Evolutionary conservation across 2,329 filamentous ascomycete genomes (phyloP).

Genomic region (Fusarium sp.): DNA sequence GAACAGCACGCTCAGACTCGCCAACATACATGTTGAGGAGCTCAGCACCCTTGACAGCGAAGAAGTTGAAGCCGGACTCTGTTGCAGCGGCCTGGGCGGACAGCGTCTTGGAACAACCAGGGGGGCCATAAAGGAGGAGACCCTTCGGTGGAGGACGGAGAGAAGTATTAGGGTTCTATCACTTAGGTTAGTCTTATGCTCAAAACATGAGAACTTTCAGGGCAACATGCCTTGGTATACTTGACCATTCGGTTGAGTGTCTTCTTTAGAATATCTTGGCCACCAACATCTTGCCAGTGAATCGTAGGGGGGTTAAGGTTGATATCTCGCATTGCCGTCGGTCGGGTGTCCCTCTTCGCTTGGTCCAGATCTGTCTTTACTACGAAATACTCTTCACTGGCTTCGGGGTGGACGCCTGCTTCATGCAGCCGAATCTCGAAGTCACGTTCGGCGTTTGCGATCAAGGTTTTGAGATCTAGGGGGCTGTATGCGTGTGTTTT

Average conservation of each 20-base stretch:
- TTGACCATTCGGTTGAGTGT: slow-evolving; percentile 68
- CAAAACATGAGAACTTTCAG: not conserved
- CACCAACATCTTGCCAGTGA: slow-evolving; percentile 89
- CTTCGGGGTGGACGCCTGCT: slow-evolving; percentile 26
- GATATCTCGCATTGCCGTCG: slow-evolving; percentile 90
- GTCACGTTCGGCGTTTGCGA: slow-evolving; percentile 56
- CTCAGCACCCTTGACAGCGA: slow-evolving; percentile 94
- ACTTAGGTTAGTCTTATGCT: slow-evolving; percentile 15
- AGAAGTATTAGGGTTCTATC: slow-evolving; percentile 54
- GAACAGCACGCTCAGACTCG: slow-evolving; percentile 88
- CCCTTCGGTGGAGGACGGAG: slow-evolving; percentile 79
- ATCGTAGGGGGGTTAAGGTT: slow-evolving; percentile 90
- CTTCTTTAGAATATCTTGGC: slow-evolving; percentile 82
- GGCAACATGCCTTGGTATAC: slow-evolving; percentile 52
- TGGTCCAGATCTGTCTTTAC: slow-evolving; percentile 69
- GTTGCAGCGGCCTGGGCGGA: slow-evolving; percentile 92
- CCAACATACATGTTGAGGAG: slow-evolving; percentile 97
- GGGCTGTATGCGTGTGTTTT: slow-evolving; percentile 91
- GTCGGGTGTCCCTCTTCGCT: slow-evolving; percentile 78
- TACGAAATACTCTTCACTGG: slow-evolving; percentile 50
- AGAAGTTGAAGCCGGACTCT: slow-evolving; percentile 92
- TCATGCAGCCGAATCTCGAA: slow-evolving; percentile 47
- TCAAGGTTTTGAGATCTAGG: slow-evolving; percentile 78
- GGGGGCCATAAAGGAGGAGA: slow-evolving; percentile 90
- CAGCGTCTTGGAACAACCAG: slow-evolving; percentile 95